phyloP scores from a whole-genome alignment of 2,329 filamentous ascomycete species.

The Colletotrichum coccodes region DNA sequence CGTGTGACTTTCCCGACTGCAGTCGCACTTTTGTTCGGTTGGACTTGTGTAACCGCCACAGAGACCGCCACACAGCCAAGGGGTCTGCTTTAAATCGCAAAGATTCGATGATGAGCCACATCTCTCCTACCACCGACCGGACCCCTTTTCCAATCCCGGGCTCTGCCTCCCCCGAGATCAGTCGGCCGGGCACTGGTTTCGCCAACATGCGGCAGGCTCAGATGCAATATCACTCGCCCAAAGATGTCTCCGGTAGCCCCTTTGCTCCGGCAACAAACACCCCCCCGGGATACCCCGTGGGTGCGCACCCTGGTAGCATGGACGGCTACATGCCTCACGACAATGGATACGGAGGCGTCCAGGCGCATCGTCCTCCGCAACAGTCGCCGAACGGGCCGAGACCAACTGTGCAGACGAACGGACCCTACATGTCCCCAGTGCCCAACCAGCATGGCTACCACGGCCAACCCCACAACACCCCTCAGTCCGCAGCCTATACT shows the following conservation, averaged over 20 bases:
- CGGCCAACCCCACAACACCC: slow-evolving; percentile 56
- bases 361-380: slow-evolving; percentile 44
- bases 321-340: slow-evolving; percentile 57
- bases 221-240: slow-evolving; percentile 58
- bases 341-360: slow-evolving; percentile 44
- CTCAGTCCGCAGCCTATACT: slow-evolving; percentile 62
- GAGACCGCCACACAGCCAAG: slow-evolving; percentile 82
- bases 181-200: slow-evolving; percentile 54
- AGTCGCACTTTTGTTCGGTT: slow-evolving; percentile 91
- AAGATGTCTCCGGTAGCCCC: slow-evolving; percentile 54
- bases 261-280: slow-evolving; percentile 59
- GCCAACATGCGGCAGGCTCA: slow-evolving; percentile 50
- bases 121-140: slow-evolving; percentile 54
- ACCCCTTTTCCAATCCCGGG: slow-evolving; percentile 51
- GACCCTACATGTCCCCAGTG: slow-evolving; percentile 63
- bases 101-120: slow-evolving; percentile 70
- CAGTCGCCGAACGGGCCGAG: slow-evolving; percentile 56
- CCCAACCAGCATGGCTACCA: slow-evolving; percentile 60
- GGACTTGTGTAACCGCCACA: slow-evolving; percentile 88
- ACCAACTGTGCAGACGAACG: slow-evolving; percentile 57
- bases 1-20: slow-evolving; percentile 92
- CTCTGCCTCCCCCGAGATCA: slow-evolving; percentile 59
- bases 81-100: slow-evolving; percentile 81
- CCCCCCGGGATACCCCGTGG: slow-evolving; percentile 42
- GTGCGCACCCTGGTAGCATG: slow-evolving; percentile 46